Evolutionary conservation across 768 basidiomycete genomes (phyloP).

Genomic region (Astraeus odoratus): DNA sequence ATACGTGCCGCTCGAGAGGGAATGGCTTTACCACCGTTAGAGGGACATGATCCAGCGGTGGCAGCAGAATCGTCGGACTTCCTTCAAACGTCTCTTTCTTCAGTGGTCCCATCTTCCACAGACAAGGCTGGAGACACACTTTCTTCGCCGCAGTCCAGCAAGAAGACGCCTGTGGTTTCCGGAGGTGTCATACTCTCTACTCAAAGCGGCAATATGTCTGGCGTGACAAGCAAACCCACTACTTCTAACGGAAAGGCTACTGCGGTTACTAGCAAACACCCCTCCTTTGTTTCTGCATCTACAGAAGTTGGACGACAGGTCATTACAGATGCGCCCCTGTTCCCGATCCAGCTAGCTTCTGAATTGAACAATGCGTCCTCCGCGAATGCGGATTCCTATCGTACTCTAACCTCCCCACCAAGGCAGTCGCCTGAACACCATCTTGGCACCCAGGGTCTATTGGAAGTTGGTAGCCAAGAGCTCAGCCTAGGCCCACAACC

Average conservation of each 20-base stretch:
- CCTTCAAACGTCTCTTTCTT: background rate
- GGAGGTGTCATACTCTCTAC: slow-evolving; percentile 14
- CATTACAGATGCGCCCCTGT: slow-evolving; percentile 2
- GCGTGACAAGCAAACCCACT: background rate
- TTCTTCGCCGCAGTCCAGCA: slow-evolving; percentile 2
- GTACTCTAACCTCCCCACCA: slow-evolving; percentile 2
- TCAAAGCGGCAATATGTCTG: background rate
- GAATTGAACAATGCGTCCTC: slow-evolving; percentile 5
- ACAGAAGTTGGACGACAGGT: slow-evolving; percentile 11
- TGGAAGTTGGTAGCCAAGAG: slow-evolving; percentile 13
- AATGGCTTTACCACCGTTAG: background rate
- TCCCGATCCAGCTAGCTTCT: slow-evolving; percentile 11
- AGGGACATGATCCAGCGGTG: background rate
- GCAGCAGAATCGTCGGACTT: background rate
- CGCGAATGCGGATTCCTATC: background rate
- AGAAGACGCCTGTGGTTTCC: slow-evolving; percentile 6
- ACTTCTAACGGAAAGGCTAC: background rate
- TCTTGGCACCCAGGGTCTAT: slow-evolving; percentile 19
- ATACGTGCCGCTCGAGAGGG: slow-evolving; percentile 18
- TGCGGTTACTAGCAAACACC: background rate
- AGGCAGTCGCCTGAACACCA: slow-evolving; percentile 11
- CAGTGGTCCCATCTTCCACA: slow-evolving; percentile 1
- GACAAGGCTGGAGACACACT: background rate
- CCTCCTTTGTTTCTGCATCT: slow-evolving; percentile 7
- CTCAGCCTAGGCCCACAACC: slow-evolving; percentile 17